Percentiles rank a stretch among this genome's conserved stretches.
Conservation (phyloP, 2,329 filamentous ascomycete species). For the Trichocomaceae sp. region DNA sequence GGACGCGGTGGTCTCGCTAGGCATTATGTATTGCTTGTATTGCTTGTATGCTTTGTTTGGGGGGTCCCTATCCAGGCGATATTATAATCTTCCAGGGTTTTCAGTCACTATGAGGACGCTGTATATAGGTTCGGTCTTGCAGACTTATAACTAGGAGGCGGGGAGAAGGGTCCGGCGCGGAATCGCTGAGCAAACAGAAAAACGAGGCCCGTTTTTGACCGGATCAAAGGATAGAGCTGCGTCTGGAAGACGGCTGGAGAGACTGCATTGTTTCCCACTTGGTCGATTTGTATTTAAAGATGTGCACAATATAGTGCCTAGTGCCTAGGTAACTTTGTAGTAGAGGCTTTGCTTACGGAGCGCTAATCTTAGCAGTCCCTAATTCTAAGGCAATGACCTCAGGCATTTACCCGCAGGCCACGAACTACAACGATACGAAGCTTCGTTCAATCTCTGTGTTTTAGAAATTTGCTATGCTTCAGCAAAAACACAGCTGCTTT, state of each 20-base stretch:
- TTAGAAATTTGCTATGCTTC: not conserved
- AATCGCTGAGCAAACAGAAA: not conserved
- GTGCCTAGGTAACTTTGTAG: too few species aligned
- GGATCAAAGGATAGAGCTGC: not conserved
- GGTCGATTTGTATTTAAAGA: not conserved
- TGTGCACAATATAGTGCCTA: not conserved
- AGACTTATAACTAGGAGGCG: not conserved
- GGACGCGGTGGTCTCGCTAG: slow-evolving; percentile 6
- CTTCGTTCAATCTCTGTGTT: not conserved
- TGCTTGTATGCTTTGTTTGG: too few species aligned
- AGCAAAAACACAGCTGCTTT: not conserved
- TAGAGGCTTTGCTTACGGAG: not conserved
- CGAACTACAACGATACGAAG: not conserved
- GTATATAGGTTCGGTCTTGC: not conserved
- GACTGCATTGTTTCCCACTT: not conserved
- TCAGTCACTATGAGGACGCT: not conserved
- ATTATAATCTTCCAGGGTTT: not conserved
- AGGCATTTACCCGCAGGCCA: not conserved
- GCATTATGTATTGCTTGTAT: slow-evolving; percentile 8
- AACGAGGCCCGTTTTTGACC: not conserved
- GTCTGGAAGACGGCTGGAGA: not conserved
- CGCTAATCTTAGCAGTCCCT: not conserved
- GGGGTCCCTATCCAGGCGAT: not conserved
- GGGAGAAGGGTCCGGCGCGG: not conserved
- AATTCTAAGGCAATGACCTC: not conserved